These are phyloP conservation scores for Coemansia sp. DNA, from an alignment of 192 early-diverging fungal genomes.

Conservation along the genomic window DNA sequence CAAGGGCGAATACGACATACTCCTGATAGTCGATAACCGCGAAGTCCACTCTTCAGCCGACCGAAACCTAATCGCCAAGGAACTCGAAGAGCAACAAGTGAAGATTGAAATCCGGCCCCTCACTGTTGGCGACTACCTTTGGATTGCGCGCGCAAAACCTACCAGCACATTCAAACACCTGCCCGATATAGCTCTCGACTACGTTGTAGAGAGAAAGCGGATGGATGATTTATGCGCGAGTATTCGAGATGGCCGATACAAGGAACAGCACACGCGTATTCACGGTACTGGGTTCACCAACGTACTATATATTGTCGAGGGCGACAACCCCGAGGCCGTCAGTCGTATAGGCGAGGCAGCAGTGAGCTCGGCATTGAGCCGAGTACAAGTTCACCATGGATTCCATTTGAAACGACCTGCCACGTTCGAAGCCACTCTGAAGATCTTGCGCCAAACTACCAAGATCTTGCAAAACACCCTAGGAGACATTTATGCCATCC, in stretches of 20 bases:
- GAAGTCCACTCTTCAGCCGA: constrained; percentile 75
- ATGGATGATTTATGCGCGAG: constrained; percentile 89
- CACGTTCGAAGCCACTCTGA: constrained; percentile 80
- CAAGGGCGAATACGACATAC: constrained; percentile 53
- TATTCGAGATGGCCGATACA: constrained; percentile 92
- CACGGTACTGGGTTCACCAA: constrained; percentile 69
- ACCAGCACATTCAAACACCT: constrained; percentile 27
- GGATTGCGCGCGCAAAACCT: constrained; percentile 71
- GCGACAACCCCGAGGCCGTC: constrained; percentile 67
- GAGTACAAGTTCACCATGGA: constrained; percentile 76
- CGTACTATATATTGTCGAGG: constrained; percentile 90
- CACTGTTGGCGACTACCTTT: constrained; percentile 87
- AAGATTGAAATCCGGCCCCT: constrained; percentile 64
- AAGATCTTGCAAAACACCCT: constrained; percentile 59
- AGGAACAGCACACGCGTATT: constrained; percentile 92
- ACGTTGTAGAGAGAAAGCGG: constrained; percentile 91
- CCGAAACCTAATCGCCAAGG: constrained; percentile 72
- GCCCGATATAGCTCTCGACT: constrained; percentile 79
- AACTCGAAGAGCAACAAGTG: constrained; percentile 66
- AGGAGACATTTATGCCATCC: constrained; percentile 62
- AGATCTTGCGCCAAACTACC: constrained; percentile 74
- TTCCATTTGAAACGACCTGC: constrained; percentile 84
- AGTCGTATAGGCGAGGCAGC: constrained; percentile 64
- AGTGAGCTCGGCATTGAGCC: constrained; percentile 74
- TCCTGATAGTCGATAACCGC: constrained; percentile 80